Conservation (phyloP, 1,284 basidiomycete genomes). For the Golubevia sp. region DNA sequence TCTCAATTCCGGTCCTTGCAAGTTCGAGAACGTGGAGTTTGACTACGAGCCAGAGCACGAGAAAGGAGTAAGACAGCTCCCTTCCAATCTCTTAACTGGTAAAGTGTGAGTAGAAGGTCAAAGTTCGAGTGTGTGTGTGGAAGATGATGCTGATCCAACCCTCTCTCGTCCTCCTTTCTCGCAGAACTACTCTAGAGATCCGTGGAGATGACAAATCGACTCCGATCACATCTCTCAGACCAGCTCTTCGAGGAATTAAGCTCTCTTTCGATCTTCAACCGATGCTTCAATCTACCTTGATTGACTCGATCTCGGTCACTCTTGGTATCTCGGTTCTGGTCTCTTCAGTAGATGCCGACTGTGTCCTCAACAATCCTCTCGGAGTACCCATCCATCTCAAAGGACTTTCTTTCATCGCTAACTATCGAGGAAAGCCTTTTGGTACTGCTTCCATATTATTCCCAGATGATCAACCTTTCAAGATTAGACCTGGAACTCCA, state of each 20-base stretch:
- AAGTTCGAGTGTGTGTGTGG: no score
- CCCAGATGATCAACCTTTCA: background rate
- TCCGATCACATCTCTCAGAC: conserved; percentile 22
- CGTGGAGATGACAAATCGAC: conserved; percentile 37
- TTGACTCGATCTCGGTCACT: conserved; percentile 39
- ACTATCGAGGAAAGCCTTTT: conserved; percentile 32
- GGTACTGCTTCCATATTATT: conserved; percentile 24
- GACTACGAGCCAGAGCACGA: conserved; percentile 22
- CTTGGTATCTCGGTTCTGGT: conserved; percentile 39
- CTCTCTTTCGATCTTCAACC: conserved; percentile 36
- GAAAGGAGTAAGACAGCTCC: conserved; percentile 24
- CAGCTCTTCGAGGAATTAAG: conserved; percentile 25
- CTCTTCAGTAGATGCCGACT: conserved; percentile 30
- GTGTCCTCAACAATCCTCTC: conserved; percentile 40
- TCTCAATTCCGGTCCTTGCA: conserved; percentile 25
- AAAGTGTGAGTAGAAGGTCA: background rate
- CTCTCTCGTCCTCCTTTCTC: no score
- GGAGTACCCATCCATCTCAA: conserved; percentile 34
- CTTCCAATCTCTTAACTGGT: conserved; percentile 37
- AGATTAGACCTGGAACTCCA: no score
- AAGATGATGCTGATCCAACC: no score
- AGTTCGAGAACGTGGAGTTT: conserved; percentile 33
- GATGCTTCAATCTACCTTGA: conserved; percentile 33
- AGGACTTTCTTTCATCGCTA: conserved; percentile 33
- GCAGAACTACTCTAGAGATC: conserved; percentile 29